phyloP scores from a whole-genome alignment of 177 flowering plant species.

The Vitis hybrid region DNA sequence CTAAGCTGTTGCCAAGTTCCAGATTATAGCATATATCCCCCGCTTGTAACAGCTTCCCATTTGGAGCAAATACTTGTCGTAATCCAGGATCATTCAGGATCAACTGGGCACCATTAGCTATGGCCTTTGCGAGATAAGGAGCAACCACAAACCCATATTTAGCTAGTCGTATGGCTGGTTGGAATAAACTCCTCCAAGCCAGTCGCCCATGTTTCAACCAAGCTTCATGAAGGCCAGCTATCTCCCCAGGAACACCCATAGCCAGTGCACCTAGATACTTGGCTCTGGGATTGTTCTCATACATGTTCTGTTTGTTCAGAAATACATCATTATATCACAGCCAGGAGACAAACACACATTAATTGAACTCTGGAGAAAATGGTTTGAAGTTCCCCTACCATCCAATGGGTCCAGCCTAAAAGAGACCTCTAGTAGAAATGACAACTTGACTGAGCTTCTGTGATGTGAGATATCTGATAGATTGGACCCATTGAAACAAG shows the following conservation, averaged over 20 bases:
- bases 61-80: slow-evolving; percentile 56
- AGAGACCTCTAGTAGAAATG: neutral
- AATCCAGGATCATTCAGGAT: slow-evolving; percentile 69
- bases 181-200: slow-evolving; percentile 65
- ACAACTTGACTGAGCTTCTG: neutral
- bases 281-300: slow-evolving; percentile 37
- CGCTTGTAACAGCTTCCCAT: slow-evolving; percentile 49
- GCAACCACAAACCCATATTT: slow-evolving; percentile 61
- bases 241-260: slow-evolving; percentile 90
- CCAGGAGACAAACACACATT: neutral
- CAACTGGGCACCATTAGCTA: slow-evolving; percentile 9
- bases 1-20: slow-evolving; percentile 60
- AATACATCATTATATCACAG: slow-evolving; percentile 1
- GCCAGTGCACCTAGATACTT: slow-evolving; percentile 69
- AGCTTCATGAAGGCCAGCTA: slow-evolving; percentile 84
- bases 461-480: neutral
- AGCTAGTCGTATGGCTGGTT: slow-evolving; percentile 75
- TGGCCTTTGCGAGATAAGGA: slow-evolving; percentile 42
- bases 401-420: neutral
- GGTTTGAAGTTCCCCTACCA: neutral
- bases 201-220: slow-evolving; percentile 74
- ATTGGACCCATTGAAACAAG: neutral
- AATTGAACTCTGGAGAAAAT: neutral
- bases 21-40: slow-evolving; percentile 76
- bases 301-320: slow-evolving; percentile 65